A percentile compares a stretch with the other conserved stretches of the same genome.
Conservation (phyloP, 371 early-diverging fungal species). For the Rhizopus sp. region DNA sequence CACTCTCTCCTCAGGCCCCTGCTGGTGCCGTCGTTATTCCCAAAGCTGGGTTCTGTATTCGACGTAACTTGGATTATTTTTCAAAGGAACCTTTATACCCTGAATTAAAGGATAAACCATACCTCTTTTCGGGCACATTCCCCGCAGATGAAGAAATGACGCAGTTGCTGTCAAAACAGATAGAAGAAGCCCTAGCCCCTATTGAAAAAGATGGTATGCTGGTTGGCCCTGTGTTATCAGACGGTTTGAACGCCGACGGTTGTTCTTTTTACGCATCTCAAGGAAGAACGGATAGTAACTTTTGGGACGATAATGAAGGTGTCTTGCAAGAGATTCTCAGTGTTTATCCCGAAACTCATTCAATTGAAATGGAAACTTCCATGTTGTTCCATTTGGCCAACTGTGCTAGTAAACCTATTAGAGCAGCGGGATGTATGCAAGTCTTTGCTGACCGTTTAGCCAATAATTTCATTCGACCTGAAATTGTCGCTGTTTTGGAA, state of each 20-base stretch:
- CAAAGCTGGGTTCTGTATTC: constrained; percentile 68
- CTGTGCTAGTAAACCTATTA: constrained; percentile 53
- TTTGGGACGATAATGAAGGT: constrained; percentile 77
- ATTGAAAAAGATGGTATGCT: constrained; percentile 21
- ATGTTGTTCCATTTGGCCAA: constrained; percentile 85
- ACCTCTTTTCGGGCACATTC: constrained; percentile 66
- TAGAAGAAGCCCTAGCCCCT: constrained; percentile 34
- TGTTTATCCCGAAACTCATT: constrained; percentile 63
- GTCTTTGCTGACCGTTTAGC: constrained; percentile 81
- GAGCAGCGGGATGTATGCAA: constrained; percentile 83
- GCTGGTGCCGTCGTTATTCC: constrained; percentile 82
- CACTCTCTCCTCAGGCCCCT: constrained; percentile 58
- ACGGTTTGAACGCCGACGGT: constrained; percentile 82
- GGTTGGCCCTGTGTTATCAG: constrained; percentile 60
- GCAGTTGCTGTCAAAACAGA: constrained; percentile 33
- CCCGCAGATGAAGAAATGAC: constrained; percentile 67
- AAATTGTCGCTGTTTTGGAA: constrained; percentile 62
- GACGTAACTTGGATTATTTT: constrained; percentile 83
- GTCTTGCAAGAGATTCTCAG: constrained; percentile 57
- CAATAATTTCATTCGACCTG: constrained; percentile 75
- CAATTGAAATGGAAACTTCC: constrained; percentile 93
- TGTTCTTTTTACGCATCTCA: constrained; percentile 94
- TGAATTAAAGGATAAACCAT: constrained; percentile 51
- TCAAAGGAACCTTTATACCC: constrained; percentile 32
- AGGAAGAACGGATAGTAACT: constrained; percentile 76